Evolutionary conservation across 345 rosid species (phyloP), one percentile per base, ranked within the genome.

Genomic region (Hevea brasiliensis): DNA sequence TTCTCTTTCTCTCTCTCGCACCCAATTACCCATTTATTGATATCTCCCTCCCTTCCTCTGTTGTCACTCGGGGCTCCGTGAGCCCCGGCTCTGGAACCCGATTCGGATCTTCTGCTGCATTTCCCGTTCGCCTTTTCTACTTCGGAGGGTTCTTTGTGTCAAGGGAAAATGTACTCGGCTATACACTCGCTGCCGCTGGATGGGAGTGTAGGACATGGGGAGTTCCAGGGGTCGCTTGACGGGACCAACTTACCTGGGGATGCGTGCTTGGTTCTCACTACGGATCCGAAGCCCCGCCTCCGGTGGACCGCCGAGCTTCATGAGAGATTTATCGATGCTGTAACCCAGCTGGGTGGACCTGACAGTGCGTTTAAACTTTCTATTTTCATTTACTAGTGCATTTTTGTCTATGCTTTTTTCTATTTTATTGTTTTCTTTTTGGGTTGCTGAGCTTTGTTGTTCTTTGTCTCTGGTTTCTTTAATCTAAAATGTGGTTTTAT

Each of bases 271-370:
- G 94, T 90, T 58, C 80, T 94, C 77, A 92, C 98, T 64, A 81
- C 98, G 67, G 98, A 94, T 84, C 96, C 98, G 11, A 94, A 92
- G 78, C 98, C 98, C 64, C 91, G 97, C 3, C 98, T 94, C 72
- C 97, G 98, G 0, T 94, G 98, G 98, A 92, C 98, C 12, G 79
- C 93, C 10, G 98, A 94, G 80, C 97, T 94, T 76, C 98, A 94
- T 70, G 98, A 90, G 23, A 84, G 98, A 79, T 94, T 94, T 77
- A 82, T 94, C 21, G 97, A 94, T 77, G 97, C 93, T 71, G 94
- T 94, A 55, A 81, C 96, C 51, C 94, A 94, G 77, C 94, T 94
- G n/a, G 98, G 97, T 1, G 96, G 98, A 55, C 97, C 98, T 63
- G 98, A 92, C 72, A 92, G 98, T 92, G 63, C 80, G 89, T 86